Conservation (phyloP, 176 grass and related monocot genomes). For the Urochloa ruziziensis region DNA sequence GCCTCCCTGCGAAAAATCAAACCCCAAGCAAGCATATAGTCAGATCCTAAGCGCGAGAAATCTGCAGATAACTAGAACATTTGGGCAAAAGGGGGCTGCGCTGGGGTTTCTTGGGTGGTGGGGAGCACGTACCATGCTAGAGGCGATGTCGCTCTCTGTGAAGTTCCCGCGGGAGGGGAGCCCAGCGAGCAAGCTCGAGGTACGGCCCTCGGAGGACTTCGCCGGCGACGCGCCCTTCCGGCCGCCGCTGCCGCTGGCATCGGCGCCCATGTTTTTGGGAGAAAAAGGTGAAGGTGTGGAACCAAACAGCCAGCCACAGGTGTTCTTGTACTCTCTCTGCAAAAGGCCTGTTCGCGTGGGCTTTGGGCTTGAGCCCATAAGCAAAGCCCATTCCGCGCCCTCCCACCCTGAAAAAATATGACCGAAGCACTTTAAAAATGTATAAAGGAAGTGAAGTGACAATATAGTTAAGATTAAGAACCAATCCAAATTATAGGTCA, state of each 20-base stretch:
- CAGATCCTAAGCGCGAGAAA: background rate
- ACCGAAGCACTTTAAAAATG: too few relatives aligned
- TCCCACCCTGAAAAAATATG: too few relatives aligned
- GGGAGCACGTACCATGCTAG: conserved; percentile 20
- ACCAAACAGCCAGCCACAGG: background rate
- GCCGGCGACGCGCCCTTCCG: conserved; percentile 1
- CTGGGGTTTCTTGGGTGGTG: background rate
- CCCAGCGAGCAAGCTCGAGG: conserved; percentile 1
- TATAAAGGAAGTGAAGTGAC: too few relatives aligned
- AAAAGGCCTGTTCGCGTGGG: background rate
- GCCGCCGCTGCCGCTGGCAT: conserved; percentile 15
- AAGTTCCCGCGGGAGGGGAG: conserved; percentile 33
- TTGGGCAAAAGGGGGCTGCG: background rate
- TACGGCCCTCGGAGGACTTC: background rate
- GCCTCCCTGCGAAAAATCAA: conserved; percentile 24
- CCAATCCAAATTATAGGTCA: too few relatives aligned
- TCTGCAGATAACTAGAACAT: background rate
- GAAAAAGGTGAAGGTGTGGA: background rate
- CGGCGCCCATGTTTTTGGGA: conserved; percentile 15
- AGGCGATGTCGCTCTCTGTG: background rate
- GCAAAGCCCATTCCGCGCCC: background rate
- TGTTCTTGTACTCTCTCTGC: background rate
- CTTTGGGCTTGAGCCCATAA: background rate
- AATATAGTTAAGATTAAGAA: too few relatives aligned
- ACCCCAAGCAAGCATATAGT: background rate